phyloP scores from a whole-genome alignment of 177 flowering plant species.

The Vitis hybrid region DNA sequence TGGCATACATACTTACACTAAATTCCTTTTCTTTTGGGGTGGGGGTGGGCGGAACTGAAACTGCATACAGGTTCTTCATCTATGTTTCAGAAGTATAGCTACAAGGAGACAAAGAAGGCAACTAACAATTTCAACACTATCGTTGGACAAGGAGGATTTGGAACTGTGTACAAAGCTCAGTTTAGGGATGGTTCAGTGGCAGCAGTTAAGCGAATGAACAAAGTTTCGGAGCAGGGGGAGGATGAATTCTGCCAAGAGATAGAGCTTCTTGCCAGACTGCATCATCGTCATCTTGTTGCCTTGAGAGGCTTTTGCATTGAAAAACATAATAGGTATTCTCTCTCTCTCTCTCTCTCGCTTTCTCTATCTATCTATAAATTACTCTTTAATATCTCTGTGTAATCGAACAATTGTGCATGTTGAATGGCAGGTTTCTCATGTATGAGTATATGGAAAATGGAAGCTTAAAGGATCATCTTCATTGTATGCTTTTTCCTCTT shows the following conservation, averaged over 20 bases:
- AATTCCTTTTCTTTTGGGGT: background rate
- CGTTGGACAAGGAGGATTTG: slow-evolving; percentile 92
- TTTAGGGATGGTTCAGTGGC: slow-evolving; percentile 71
- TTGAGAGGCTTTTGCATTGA: slow-evolving; percentile 82
- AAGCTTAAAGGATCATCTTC: slow-evolving; percentile 92
- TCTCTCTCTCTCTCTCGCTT: background rate
- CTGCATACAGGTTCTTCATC: slow-evolving; percentile 64
- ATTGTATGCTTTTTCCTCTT: slow-evolving; percentile 45
- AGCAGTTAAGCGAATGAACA: slow-evolving; percentile 89
- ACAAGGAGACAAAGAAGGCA: slow-evolving; percentile 82
- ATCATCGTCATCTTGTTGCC: slow-evolving; percentile 97
- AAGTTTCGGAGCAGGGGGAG: slow-evolving; percentile 74
- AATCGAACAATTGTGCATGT: background rate
- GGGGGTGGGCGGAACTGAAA: background rate
- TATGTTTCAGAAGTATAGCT: slow-evolving; percentile 74
- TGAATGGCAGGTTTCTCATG: slow-evolving; percentile 72
- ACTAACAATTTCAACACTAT: slow-evolving; percentile 71
- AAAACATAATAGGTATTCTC: slow-evolving; percentile 67
- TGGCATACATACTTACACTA: background rate
- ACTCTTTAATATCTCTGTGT: background rate
- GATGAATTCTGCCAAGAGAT: slow-evolving; percentile 90
- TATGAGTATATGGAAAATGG: slow-evolving; percentile 97
- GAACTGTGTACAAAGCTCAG: slow-evolving; percentile 84
- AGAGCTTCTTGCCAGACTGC: slow-evolving; percentile 91
- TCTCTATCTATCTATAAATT: background rate